Evolutionary conservation across 768 basidiomycete species (phyloP), one percentile per base, ranked within the genome.

Genomic region (Sarcodon aspratus): DNA sequence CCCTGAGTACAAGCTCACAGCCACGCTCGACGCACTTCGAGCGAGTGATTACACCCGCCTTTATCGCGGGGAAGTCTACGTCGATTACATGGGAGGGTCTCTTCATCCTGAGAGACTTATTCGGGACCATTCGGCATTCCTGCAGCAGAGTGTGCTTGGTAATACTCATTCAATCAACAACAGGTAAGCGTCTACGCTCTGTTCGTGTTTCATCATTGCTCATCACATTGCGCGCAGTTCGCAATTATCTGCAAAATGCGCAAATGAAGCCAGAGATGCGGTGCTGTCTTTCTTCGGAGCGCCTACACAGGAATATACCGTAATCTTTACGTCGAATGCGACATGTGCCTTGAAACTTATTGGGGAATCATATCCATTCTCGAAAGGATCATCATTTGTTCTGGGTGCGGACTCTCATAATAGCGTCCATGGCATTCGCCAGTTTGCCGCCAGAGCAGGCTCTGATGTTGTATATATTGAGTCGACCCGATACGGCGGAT

Each of bases 81-180:
- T 88, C 52, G 88, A 91, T 58, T 90, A 85, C 54, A 90, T 89
- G 85, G 88, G 88, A 31, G 86, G 84, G 18, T 76, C 85, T 0
- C 68, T 90, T 34, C 87, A 86, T 54, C 88, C 88, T 10, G 82
- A 86, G 55, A 82, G 80, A 55, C 76, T 91, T 32, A 74, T 90
- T 51, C 73, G 72, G 34, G 75, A 78, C 10, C 84, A 89, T 55
- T 71, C 79, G 37, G 75, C 77, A 46, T 87, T 89, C 58, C 73
- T 91, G 33, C 76, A 70, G 36, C 68, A 66, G 45, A 78, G 64
- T 57, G 71, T 90, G 40, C 73, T 91, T 51, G 88, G 87, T 1
- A 90, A 91, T 61, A 89, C 88, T 1, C 88, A 91, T 62, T 90
- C 87, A 0, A 74, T 85, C 57, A 89, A 79, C 61, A 80, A 84